A percentile compares a stretch with the other conserved stretches of the same genome.
Evolutionary conservation across 2,329 filamentous ascomycete species (phyloP).

Genomic region (Dothiorella sarmentorum): DNA sequence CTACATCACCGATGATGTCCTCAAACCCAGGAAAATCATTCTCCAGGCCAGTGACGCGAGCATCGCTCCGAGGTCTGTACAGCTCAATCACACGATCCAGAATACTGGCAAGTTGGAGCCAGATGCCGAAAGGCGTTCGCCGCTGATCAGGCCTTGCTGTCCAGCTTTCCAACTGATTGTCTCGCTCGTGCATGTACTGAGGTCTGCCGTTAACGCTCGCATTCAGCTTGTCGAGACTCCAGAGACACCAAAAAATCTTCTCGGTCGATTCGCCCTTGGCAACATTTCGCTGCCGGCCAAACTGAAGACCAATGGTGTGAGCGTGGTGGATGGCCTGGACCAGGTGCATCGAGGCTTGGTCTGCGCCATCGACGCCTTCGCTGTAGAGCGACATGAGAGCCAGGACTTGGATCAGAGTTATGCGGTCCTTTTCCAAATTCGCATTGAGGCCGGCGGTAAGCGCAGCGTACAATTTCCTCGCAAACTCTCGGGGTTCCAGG

Average conservation of each 20-base stretch:
- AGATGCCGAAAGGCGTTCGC: constrained; percentile 48
- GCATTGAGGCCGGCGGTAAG: constrained; percentile 41
- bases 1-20: constrained; percentile 40
- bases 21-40: constrained; percentile 46
- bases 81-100: constrained; percentile 47
- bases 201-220: constrained; percentile 47
- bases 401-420: constrained; percentile 46
- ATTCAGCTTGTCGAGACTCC: constrained; percentile 48
- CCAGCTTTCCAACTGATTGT: constrained; percentile 43
- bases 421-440: constrained; percentile 43
- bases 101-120: constrained; percentile 44
- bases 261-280: constrained; percentile 41
- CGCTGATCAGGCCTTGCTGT: constrained; percentile 42
- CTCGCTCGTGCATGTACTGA: constrained; percentile 46
- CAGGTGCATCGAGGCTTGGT: constrained; percentile 46
- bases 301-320: constrained; percentile 48
- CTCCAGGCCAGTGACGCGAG: constrained; percentile 46
- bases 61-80: constrained; percentile 43
- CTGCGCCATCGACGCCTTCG: constrained; percentile 47
- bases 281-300: constrained; percentile 30
- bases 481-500: constrained; percentile 44
- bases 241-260: constrained; percentile 49
- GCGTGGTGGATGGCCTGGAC: constrained; percentile 49
- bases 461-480: constrained; percentile 42
- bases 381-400: constrained; percentile 47